These are phyloP conservation scores for Penicillium malachiteum DNA, from an alignment of 495 filamentous ascomycete genomes.

Conservation along the genomic window DNA sequence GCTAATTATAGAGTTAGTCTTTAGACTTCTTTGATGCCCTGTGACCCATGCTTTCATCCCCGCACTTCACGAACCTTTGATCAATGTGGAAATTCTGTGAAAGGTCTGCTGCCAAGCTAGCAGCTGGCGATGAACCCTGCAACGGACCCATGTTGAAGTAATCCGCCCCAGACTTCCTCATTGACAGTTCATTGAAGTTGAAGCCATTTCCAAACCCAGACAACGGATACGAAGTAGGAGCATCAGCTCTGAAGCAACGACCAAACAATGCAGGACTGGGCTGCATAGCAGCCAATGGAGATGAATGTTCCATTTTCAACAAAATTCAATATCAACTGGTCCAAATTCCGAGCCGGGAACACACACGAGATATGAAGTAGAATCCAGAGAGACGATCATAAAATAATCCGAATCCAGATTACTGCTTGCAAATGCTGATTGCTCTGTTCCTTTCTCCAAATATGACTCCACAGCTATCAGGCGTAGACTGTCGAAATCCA, in stretches of 20 bases:
- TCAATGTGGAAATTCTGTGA: conserved; percentile 97
- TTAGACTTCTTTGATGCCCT: not conserved
- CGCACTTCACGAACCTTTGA: conserved; percentile 60
- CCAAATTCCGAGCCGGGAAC: conserved; percentile 5
- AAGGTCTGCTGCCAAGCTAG: conserved; percentile 86
- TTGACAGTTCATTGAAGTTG: conserved; percentile 71
- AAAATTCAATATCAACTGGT: conserved; percentile 4
- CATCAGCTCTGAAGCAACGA: conserved; percentile 54
- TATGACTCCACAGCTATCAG: not conserved
- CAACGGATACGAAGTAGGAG: conserved; percentile 52
- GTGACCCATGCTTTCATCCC: not conserved
- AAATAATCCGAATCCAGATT: not conserved
- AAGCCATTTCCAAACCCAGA: conserved; percentile 63
- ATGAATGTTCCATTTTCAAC: conserved; percentile 82
- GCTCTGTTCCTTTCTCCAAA: not conserved
- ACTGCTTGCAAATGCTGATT: not conserved
- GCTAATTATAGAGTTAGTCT: conserved; percentile 52
- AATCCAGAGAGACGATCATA: not conserved
- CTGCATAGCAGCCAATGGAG: conserved; percentile 92
- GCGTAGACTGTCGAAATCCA: not conserved
- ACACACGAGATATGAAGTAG: conserved; percentile 1
- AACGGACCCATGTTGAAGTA: conserved; percentile 82
- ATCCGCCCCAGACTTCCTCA: conserved; percentile 56
- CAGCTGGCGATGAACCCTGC: conserved; percentile 83
- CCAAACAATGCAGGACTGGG: conserved; percentile 64